Base-by-base conservation (phyloP, 2,329 filamentous ascomycete genomes). In the Neonectria punicea region DNA sequence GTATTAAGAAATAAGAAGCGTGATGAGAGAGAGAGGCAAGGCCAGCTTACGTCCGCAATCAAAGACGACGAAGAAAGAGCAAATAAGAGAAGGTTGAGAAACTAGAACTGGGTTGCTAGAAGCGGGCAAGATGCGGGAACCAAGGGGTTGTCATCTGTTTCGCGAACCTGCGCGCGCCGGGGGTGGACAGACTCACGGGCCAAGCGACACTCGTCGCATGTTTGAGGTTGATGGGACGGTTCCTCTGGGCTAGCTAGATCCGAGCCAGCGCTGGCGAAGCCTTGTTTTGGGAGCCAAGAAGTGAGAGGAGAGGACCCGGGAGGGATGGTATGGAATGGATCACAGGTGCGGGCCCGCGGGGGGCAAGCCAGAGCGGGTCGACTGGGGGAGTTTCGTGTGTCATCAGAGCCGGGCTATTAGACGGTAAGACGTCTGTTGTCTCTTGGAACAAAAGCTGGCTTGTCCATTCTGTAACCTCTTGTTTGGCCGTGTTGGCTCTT, bases 201-300 rank as follows among this genome's bases (percentile, higher is more conserved):
- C 69, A 73, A 64, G 67, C 61, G 55, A 63, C 50, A 44, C 64
- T 70, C 67, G 69, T 67, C 62, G 67, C 70, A 69, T 73, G 84
- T 87, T 86, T 86, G 85, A 86, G 80, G 80, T 84, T 83, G 77
- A 85, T 83, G 80, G 80, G 79, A 82, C 76, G 79, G 68, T 71
- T 72, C 66, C 65, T 71, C 58, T 30, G 55, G 54, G 58, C 51
- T 34, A 60, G 44, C 63, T 53, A 61, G 69, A 73, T 70, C 54
- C 59, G 61, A 58, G 58, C 62, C 58, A 65, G 46, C 53, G 32
- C 53, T 57, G 30, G 36, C 34, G 16, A 36, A 51, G 46, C 20
- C 56, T 43, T 32, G 25, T 43, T 32, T 51, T 30, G 56, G 47
- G 56, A 43, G 44, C 34, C 44, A 64, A 44, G 18, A 46, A 28